These are phyloP conservation scores for Peronospora belbahrii DNA, from an alignment of 352 stramenopile genomes.

Conservation along the genomic window DNA sequence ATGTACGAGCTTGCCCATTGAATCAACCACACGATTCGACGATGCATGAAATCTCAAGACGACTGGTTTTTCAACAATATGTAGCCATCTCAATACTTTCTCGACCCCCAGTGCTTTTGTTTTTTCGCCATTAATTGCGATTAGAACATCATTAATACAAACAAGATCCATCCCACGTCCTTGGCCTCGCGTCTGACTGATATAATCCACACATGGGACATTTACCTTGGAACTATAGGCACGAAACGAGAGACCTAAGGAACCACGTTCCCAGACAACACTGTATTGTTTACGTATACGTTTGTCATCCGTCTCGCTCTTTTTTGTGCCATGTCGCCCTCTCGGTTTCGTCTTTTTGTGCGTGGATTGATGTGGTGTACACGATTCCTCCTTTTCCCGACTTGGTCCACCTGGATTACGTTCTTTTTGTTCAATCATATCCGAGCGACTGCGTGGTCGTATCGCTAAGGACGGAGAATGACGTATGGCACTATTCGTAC, in stretches of 20 bases:
- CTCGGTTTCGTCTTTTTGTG: too few relatives aligned
- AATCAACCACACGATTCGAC: slow-evolving; percentile 51
- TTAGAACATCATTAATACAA: slow-evolving; percentile 75
- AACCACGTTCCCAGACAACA: slow-evolving; percentile 61
- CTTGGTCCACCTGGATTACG: slow-evolving; percentile 9
- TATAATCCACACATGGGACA: slow-evolving; percentile 67
- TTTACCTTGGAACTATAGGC: slow-evolving; percentile 62
- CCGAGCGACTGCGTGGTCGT: slow-evolving; percentile 5
- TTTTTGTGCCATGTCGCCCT: too few relatives aligned
- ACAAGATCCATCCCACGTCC: slow-evolving; percentile 68
- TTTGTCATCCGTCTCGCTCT: slow-evolving; percentile 26
- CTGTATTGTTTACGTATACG: slow-evolving; percentile 65
- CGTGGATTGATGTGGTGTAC: too few relatives aligned
- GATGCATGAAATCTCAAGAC: slow-evolving; percentile 74
- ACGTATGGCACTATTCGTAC: slow-evolving; percentile 9
- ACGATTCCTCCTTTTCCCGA: background rate
- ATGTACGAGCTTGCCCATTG: slow-evolving; percentile 14
- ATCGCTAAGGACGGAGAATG: background rate
- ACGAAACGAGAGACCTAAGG: slow-evolving; percentile 64
- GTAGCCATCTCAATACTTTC: slow-evolving; percentile 66
- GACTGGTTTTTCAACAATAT: slow-evolving; percentile 68
- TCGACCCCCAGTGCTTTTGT: slow-evolving; percentile 67
- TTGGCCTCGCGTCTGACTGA: slow-evolving; percentile 36
- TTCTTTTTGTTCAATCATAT: slow-evolving; percentile 12
- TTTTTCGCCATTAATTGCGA: slow-evolving; percentile 75